Evolutionary conservation across 2,329 filamentous ascomycete genomes (phyloP).

Genomic region (Chrysoporthe puriensis): DNA sequence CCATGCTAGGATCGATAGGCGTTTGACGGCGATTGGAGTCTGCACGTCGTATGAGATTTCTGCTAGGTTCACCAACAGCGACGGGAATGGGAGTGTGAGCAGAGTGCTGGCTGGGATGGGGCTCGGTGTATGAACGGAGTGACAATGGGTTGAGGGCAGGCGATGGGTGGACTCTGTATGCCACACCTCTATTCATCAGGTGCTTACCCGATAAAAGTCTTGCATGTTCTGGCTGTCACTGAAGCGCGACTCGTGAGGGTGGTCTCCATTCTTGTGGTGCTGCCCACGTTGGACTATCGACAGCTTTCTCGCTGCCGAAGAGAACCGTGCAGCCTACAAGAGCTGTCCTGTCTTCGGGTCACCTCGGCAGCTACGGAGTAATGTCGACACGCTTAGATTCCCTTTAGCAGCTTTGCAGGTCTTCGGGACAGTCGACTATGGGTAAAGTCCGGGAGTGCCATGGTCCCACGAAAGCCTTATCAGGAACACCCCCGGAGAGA

Average conservation of each 20-base stretch:
- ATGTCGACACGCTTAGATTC: background rate
- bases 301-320: background rate
- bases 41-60: background rate
- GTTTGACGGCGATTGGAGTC: background rate
- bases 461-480: background rate
- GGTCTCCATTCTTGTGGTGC: background rate
- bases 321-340: background rate
- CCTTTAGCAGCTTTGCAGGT: background rate
- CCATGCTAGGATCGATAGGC: background rate
- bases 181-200: background rate
- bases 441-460: background rate
- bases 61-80: background rate
- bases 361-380: background rate
- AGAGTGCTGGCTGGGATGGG: background rate
- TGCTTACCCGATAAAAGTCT: background rate
- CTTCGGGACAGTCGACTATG: background rate
- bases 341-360: background rate
- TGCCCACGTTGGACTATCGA: conserved; percentile 1
- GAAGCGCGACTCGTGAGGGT: background rate
- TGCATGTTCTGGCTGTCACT: background rate
- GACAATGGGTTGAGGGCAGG: background rate
- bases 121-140: background rate
- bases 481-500: background rate
- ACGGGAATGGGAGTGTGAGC: background rate
- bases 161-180: background rate